A percentile compares a stretch with the other conserved stretches of the same genome.
phyloP scores from a whole-genome alignment of 179 eudicot species.

The Drosera spatulata region DNA sequence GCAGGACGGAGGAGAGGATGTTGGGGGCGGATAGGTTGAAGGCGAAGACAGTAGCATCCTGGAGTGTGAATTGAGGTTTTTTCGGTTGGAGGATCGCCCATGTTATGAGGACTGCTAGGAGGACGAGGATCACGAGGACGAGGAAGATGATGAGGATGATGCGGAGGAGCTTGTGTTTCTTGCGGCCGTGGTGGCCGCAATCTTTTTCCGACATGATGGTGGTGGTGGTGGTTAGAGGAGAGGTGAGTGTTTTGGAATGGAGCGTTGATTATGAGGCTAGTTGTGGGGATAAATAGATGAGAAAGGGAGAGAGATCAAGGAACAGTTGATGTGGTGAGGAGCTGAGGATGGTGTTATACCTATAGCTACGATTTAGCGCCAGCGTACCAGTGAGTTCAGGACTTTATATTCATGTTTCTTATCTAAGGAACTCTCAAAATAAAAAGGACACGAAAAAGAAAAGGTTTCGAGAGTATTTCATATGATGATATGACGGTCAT shows the following conservation, averaged over 20 bases:
- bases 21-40: slow-evolving; percentile 59
- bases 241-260: neutral
- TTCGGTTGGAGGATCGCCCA: slow-evolving; percentile 62
- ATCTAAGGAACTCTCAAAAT: too few species aligned
- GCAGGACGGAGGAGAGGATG: slow-evolving; percentile 45
- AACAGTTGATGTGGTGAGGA: too few species aligned
- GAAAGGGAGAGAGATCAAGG: too few species aligned
- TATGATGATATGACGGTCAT: too few species aligned
- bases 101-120: slow-evolving; percentile 29
- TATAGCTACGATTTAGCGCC: too few species aligned
- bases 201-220: slow-evolving; percentile 4
- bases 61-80: slow-evolving; percentile 53
- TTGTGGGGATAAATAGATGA: slow-evolving; percentile 1
- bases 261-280: neutral
- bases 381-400: too few species aligned
- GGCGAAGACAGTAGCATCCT: slow-evolving; percentile 64
- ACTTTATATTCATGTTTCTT: too few species aligned
- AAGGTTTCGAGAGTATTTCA: too few species aligned
- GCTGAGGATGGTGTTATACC: too few species aligned
- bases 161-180: slow-evolving; percentile 12
- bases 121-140: slow-evolving; percentile 16
- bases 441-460: too few species aligned
- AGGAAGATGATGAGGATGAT: slow-evolving; percentile 10
- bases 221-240: neutral
- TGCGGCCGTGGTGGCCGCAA: slow-evolving; percentile 48